These are phyloP conservation scores for Eragrostis curvula DNA, from an alignment of 176 grass and related monocot species.

Conservation along the genomic window DNA sequence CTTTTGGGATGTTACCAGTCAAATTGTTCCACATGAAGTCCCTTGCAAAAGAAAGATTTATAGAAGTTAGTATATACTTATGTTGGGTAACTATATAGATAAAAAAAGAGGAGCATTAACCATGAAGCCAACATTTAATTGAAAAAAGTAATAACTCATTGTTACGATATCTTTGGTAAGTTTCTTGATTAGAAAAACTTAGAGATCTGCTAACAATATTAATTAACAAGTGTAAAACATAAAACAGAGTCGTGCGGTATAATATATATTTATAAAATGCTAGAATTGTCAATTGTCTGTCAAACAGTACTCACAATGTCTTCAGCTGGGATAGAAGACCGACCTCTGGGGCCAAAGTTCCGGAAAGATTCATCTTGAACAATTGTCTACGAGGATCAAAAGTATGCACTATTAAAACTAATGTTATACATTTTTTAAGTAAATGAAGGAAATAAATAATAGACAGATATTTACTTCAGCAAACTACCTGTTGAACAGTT, in stretches of 20 bases:
- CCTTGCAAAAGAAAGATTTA: conserved; percentile 50
- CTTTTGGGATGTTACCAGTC: conserved; percentile 86
- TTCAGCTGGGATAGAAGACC: conserved; percentile 63
- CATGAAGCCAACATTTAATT: conserved; percentile 27
- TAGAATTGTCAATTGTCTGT: neutral
- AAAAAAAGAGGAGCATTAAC: neutral
- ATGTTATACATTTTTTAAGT: conserved; percentile 20
- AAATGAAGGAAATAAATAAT: conserved; percentile 5
- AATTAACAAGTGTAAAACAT: conserved; percentile 20
- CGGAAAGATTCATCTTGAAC: conserved; percentile 80
- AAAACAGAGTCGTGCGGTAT: neutral
- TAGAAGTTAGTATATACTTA: conserved; percentile 25
- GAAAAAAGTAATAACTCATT: neutral
- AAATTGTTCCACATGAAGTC: conserved; percentile 98
- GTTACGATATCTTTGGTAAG: conserved; percentile 6
- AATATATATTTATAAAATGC: neutral
- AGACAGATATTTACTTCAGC: neutral
- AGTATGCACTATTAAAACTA: conserved; percentile 29
- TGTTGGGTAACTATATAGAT: neutral
- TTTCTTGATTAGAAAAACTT: neutral
- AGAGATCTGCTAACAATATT: neutral
- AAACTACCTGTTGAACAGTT: neutral
- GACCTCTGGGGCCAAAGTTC: conserved; percentile 82
- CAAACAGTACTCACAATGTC: conserved; percentile 68
- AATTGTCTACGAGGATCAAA: conserved; percentile 60